phyloP scores from a whole-genome alignment of 257 asterid genomes.

The Solanum ossicruentum region DNA sequence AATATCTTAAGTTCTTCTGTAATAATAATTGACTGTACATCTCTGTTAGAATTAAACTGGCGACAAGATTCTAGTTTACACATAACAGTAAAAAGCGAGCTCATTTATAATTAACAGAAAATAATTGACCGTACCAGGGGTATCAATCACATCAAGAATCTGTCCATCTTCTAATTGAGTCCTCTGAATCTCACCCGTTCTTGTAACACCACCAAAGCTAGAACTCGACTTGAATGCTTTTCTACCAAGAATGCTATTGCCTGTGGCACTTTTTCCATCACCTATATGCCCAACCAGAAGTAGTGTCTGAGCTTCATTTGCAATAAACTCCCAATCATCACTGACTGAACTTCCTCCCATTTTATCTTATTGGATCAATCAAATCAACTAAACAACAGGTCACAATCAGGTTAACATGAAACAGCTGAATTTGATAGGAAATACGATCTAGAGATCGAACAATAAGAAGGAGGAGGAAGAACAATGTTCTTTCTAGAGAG shows the following conservation, averaged over 20 bases:
- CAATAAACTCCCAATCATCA: conserved; percentile 75
- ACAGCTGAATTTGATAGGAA: too few relatives aligned
- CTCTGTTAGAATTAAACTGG: neutral
- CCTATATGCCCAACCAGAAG: conserved; percentile 76
- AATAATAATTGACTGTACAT: neutral
- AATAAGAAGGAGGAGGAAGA: too few relatives aligned
- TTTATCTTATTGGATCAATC: neutral
- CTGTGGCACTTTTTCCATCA: conserved; percentile 87
- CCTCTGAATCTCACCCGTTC: conserved; percentile 54
- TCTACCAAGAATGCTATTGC: conserved; percentile 55
- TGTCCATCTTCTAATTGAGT: conserved; percentile 43
- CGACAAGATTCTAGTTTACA: neutral
- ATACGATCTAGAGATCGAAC: too few relatives aligned
- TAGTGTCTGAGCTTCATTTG: conserved; percentile 34
- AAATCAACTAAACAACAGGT: neutral
- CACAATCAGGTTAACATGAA: neutral
- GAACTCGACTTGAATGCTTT: conserved; percentile 51
- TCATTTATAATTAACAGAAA: neutral
- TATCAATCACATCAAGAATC: conserved; percentile 64
- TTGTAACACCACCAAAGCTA: conserved; percentile 71
- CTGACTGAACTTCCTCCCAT: conserved; percentile 67
- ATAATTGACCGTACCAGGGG: conserved; percentile 37
- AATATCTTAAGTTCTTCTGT: neutral
- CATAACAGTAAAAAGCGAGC: neutral
- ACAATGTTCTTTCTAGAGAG: too few relatives aligned